Evolutionary conservation across 805 yeast species (phyloP).

Genomic region (Sugiyamaella floridensis): DNA sequence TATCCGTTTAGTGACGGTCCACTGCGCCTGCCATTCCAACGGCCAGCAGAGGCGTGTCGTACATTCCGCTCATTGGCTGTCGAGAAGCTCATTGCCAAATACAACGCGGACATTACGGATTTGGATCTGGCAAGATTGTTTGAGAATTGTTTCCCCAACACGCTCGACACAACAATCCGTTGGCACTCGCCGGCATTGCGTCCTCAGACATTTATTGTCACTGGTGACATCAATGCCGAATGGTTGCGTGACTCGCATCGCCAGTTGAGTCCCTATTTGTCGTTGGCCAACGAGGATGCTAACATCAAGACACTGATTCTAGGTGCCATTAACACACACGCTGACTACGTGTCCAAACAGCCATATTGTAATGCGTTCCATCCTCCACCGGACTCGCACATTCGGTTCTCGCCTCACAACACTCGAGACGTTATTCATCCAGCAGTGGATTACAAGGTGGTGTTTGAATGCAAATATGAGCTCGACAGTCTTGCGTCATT

Average conservation of each 20-base stretch:
- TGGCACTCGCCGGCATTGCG: slow-evolving; percentile 43
- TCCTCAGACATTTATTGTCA: slow-evolving; percentile 70
- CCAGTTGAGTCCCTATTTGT: slow-evolving; percentile 70
- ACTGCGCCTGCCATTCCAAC: slow-evolving; percentile 56
- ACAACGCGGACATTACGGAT: slow-evolving; percentile 45
- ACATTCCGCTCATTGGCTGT: slow-evolving; percentile 60
- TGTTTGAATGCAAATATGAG: slow-evolving; percentile 87
- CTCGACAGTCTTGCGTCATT: slow-evolving; percentile 81
- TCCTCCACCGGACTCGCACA: slow-evolving; percentile 50
- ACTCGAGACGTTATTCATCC: slow-evolving; percentile 60
- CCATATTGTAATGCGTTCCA: slow-evolving; percentile 93
- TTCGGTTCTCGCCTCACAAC: slow-evolving; percentile 42
- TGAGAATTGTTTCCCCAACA: slow-evolving; percentile 81
- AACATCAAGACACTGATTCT: slow-evolving; percentile 45
- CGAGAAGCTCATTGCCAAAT: slow-evolving; percentile 50
- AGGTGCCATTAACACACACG: slow-evolving; percentile 81
- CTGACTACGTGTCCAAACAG: slow-evolving; percentile 48
- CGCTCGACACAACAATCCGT: slow-evolving; percentile 77
- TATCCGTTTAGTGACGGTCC: slow-evolving; percentile 54
- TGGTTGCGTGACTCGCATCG: slow-evolving; percentile 87
- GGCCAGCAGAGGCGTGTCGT: slow-evolving; percentile 67
- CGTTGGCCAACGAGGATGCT: slow-evolving; percentile 47
- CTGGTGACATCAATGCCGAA: slow-evolving; percentile 91
- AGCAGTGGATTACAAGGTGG: slow-evolving; percentile 57
- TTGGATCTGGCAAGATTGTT: slow-evolving; percentile 66